These are phyloP conservation scores for Straminergon stramineum DNA, from an alignment of 225 moss, liverwort and hornwort genomes.

Conservation along the genomic window DNA sequence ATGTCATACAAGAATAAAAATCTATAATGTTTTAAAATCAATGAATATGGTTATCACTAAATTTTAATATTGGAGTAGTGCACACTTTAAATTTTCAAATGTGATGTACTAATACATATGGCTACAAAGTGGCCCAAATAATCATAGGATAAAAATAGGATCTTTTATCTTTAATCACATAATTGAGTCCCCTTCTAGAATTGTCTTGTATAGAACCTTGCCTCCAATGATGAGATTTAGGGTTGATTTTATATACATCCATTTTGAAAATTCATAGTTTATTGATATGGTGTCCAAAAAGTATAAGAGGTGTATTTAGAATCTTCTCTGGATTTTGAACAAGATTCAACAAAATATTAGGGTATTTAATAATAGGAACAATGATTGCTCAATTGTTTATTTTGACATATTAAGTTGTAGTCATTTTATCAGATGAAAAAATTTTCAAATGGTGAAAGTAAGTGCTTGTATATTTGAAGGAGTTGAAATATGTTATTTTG, in stretches of 20 bases:
- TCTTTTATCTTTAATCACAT: neutral
- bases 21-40: neutral
- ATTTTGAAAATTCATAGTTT: neutral
- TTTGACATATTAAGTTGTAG: neutral
- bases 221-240: neutral
- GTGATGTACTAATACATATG: fast-evolving
- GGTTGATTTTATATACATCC: neutral
- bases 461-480: neutral
- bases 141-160: fast-evolving
- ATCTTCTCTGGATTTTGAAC: neutral
- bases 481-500: neutral
- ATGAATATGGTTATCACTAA: neutral
- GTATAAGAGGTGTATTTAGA: neutral
- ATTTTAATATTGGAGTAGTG: neutral
- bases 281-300: neutral
- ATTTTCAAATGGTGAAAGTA: neutral
- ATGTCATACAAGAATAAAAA: neutral
- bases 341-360: neutral
- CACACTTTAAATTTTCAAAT: neutral
- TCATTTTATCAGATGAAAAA: neutral
- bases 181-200: neutral
- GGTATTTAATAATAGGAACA: neutral
- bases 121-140: neutral
- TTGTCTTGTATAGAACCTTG: fast-evolving
- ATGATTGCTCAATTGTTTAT: neutral